Conservation (phyloP, 768 basidiomycete genomes). For the Lentinula sp. region DNA sequence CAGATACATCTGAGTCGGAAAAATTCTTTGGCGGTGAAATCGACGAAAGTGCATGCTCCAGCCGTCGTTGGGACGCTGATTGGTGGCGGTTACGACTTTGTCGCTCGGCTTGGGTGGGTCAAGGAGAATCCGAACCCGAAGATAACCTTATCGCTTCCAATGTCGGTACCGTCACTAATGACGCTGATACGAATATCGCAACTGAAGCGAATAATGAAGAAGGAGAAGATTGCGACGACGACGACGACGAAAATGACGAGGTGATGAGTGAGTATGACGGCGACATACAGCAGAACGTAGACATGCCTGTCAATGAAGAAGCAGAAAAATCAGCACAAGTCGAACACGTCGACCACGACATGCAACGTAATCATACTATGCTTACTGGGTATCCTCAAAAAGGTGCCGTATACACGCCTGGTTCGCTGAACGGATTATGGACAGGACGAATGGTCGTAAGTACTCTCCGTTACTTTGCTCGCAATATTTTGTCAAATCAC, state of each 20-base stretch:
- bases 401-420: conserved; percentile 32
- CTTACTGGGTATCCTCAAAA: conserved; percentile 2
- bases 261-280: neutral
- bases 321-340: neutral
- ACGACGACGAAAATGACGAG: neutral
- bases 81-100: conserved; percentile 52
- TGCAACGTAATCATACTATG: neutral
- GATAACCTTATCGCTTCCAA: neutral
- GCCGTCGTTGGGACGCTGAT: conserved; percentile 46
- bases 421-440: conserved; percentile 48
- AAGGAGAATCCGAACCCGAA: neutral
- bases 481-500: neutral
- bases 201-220: neutral
- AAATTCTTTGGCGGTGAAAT: conserved; percentile 9
- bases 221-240: neutral
- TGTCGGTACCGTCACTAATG: neutral
- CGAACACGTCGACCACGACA: neutral
- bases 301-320: neutral
- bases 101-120: conserved; percentile 17
- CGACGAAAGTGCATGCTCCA: conserved; percentile 25
- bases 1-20: neutral
- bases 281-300: neutral
- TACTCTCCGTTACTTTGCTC: conserved; percentile 7
- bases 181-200: neutral
- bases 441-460: conserved; percentile 58